Evolutionary conservation across 176 grass and related monocot species (phyloP), one percentile per base, ranked within the genome.

Genomic region (Oryza brachyantha): DNA sequence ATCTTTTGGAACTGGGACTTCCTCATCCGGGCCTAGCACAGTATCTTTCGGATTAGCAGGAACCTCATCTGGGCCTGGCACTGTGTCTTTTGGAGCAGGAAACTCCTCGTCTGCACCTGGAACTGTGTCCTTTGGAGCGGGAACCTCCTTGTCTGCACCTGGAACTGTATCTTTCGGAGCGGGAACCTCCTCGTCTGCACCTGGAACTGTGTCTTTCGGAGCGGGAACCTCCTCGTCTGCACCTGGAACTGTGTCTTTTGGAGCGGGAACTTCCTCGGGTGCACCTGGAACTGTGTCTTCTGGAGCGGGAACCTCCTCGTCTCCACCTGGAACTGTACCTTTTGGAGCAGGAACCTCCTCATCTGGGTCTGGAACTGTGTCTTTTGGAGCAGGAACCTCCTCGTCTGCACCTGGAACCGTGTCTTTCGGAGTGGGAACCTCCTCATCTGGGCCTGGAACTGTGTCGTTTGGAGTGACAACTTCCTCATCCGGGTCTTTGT

Each of bases 391-490:
- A 0, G 68, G 61, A 55, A 50, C 31, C n/a, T 12, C 69, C 62
- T 84, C 86, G 43, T 79, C 81, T 80, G 76, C 76, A 17, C 29
- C 76, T 69, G 81, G 81, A 7, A 29, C 60, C 0, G 1, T 78
- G 1, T 38, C 85, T 29, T 78, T 91, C 69, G 78, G 77, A 61
- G 70, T 31, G 1, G 16, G 37, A 38, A 3, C 36, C 68, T 76
- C 76, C 76, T 71, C 85, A 13, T 70, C 85, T 75, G 82, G 82
- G 28, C 79, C 68, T 60, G 80, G 60, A 16, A 88, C 69, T 14
- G 40, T 54, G 26, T 72, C 85, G 55, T 85, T 88, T 58, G 79
- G 85, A 34, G 70, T 67, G 22, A 16, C 74, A 66, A 58, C 72
- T 80, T 88, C 91, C 17, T 65, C 74, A 41, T 66, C 88, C 0